These are phyloP conservation scores for Quercus tomentella DNA, from an alignment of 331 rosid genomes.

Conservation along the genomic window DNA sequence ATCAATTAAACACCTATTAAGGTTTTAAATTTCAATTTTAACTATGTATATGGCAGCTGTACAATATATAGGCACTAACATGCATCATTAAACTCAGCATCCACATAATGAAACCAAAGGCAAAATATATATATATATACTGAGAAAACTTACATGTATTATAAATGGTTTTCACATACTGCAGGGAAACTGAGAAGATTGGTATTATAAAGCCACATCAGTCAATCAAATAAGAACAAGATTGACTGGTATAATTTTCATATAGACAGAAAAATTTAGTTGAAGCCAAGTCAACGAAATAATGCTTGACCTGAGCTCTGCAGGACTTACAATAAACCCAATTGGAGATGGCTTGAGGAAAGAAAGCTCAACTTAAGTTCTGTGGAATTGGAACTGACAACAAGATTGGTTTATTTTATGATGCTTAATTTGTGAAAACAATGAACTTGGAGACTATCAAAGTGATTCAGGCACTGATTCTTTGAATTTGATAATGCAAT, in stretches of 20 bases:
- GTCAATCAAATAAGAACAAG: not conserved
- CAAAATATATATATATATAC: not conserved
- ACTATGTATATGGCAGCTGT: no score
- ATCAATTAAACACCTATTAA: not conserved
- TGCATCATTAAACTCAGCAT: not conserved
- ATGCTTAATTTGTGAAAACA: not conserved
- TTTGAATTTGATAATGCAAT: conserved; percentile 62
- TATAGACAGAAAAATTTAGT: no score
- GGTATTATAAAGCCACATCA: not conserved
- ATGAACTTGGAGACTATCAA: not conserved
- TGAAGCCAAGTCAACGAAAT: no score
- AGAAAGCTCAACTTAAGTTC: not conserved
- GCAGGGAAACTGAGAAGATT: not conserved
- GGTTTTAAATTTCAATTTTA: not conserved
- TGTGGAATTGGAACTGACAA: not conserved
- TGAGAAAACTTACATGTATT: not conserved
- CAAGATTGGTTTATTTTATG: not conserved
- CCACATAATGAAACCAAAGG: not conserved
- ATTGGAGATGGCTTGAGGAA: not conserved
- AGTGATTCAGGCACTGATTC: conserved; percentile 29
- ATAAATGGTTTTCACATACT: not conserved
- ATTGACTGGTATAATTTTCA: not conserved
- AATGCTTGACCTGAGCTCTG: not conserved
- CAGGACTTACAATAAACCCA: not conserved
- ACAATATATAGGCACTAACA: not conserved